Percentiles rank a stretch among this genome's conserved stretches.
Evolutionary conservation across 768 basidiomycete species (phyloP).

Genomic region (Saitozyma podzolica): DNA sequence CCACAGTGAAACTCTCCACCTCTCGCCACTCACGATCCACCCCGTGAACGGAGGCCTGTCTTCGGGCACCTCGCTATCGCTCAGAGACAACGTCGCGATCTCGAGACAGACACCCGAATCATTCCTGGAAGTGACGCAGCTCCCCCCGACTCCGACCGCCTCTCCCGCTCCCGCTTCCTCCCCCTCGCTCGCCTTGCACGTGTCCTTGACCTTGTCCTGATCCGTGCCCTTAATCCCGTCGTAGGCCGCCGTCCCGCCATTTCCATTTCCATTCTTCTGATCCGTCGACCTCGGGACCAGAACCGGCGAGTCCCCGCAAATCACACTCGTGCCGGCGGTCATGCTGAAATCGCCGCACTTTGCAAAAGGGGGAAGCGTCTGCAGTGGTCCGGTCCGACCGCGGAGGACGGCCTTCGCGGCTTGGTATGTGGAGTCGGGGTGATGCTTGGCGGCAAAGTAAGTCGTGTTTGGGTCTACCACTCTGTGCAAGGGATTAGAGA

Average conservation of each 20-base stretch:
- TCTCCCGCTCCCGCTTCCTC: too few species aligned
- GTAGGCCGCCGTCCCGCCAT: not conserved
- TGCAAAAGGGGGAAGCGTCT: slow-evolving; percentile 6
- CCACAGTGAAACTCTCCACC: slow-evolving; percentile 29
- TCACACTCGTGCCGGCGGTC: slow-evolving; percentile 3
- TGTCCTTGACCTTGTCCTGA: not conserved
- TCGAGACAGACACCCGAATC: too few species aligned
- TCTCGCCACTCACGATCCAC: slow-evolving; percentile 38
- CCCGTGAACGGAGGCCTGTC: slow-evolving; percentile 33
- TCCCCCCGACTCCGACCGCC: too few species aligned
- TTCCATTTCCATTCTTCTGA: too few species aligned
- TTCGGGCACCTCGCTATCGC: not conserved
- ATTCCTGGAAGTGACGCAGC: too few species aligned
- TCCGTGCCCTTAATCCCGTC: not conserved
- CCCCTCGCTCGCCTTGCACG: too few species aligned
- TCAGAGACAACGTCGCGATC: too few species aligned
- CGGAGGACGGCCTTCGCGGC: slow-evolving; percentile 32
- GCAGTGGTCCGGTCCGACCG: slow-evolving; percentile 5
- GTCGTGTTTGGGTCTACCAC: slow-evolving; percentile 4
- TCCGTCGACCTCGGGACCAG: too few species aligned
- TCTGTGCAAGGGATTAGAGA: not conserved
- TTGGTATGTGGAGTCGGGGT: slow-evolving; percentile 25
- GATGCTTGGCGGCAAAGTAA: slow-evolving; percentile 27
- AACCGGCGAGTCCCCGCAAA: too few species aligned
- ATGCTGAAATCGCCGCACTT: slow-evolving; percentile 10